Evolutionary conservation across 2,329 filamentous ascomycete species (phyloP), one percentile per base, ranked within the genome.

Genomic region (Sclerotinia spermophila): DNA sequence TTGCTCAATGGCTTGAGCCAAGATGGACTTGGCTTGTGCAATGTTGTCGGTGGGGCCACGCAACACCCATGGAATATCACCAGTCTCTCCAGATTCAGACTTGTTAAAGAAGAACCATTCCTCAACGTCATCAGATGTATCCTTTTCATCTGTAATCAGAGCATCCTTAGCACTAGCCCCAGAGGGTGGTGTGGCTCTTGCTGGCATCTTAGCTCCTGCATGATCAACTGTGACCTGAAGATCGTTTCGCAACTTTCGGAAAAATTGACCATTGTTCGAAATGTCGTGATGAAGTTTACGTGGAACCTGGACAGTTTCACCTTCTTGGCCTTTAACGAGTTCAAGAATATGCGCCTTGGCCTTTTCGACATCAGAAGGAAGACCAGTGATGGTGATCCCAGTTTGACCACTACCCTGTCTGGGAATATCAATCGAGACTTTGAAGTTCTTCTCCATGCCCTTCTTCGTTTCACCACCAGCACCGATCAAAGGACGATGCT

Each of bases 171-270:
- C 86, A 59, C 87, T 88, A 74, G 88, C 90, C 53, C 84, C 84
- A 33, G 87, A 86, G 73, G 78, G 82, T 80, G 87, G 82, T 40
- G 82, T 80, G 15, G 91, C 87, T 82, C 90, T 94, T 53, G 89
- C 80, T 8, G 96, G 96, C 5, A 92, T 84, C 70, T 90, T 83
- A 72, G 96, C 89, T 59, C 94, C 94, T 69, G 89, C 92, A 79
- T 98, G 96, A 80, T 98, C 94, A 68, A 99, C 92, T 0, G 91
- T 96, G 75, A 99, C 93, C 75, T 92, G 90, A 81, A 92, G 87
- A 78, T 97, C 92, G 81, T 89, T 94, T 74, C 92, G 90, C 56
- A 99, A 89, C 77, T 89, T 91, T 75, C 95, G 92, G 91, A 98
- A 97, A 83, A 98, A 92, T 76, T 94, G 90, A 1, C 95, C 96